Evolutionary conservation across 1,284 basidiomycete species (phyloP), one percentile per base, ranked within the genome.

Genomic region (Leucoagaricus sp.): DNA sequence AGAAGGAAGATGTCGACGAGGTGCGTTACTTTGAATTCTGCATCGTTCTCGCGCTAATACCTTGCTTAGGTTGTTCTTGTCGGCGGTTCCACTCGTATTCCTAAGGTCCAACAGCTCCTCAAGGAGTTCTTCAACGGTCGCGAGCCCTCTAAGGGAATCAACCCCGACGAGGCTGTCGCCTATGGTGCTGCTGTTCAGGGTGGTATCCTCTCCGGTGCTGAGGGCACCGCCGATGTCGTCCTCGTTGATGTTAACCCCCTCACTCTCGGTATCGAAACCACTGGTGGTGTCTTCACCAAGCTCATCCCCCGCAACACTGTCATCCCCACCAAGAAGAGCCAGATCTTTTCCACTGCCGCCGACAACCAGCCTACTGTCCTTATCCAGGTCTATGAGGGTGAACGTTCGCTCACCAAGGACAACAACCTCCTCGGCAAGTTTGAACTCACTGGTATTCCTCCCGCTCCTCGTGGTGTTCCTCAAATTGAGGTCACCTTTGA

Each of bases 121-220:
- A 93, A 93, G 78, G 93, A 95, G 70, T 96, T 85, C 81, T 96
- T 96, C 71, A 80, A 75, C 62, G 88, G 91, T 72, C 95, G 92
- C 79, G 93, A 95, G 72, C 92, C 91, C 26, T 92, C 89, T 54
- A 93, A 92, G 82, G 89, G 91, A 62, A 94, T 94, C 75, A 96
- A 96, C 82, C 93, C 94, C 57, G 94, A 96, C 70, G 93, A 95
- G 75, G 92, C 92, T 61, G 93, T 96, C 63, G 94, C 96, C 47
- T 97, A 96, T 68, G 96, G 95, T 80, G 96, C 96, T 58, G 94
- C 96, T 62, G 94, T 98, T 66, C 96, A 98, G 78, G 96, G 92
- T 78, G 95, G 94, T 84, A 93, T 97, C 67, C 87, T 97, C 61
- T 86, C 92, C 55, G 94, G 94, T 60, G 89, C 89, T 65, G 89